These are phyloP conservation scores for Diaporthe citrichinensis DNA, from an alignment of 2,329 filamentous ascomycete species.

Conservation along the genomic window DNA sequence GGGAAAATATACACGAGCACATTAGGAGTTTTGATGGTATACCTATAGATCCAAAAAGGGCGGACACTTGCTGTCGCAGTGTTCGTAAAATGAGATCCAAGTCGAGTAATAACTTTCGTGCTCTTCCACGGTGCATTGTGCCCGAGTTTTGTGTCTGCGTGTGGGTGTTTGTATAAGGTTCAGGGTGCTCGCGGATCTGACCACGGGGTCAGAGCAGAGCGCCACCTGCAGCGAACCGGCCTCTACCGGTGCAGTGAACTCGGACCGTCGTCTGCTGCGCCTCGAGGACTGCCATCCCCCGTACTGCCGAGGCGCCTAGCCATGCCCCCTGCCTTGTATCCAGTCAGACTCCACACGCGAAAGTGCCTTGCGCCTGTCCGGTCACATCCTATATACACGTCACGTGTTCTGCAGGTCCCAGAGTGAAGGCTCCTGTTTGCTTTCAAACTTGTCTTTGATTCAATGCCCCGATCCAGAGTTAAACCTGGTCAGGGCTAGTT, in stretches of 20 bases:
- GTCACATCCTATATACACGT: slow-evolving; percentile 9
- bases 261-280: background rate
- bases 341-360: slow-evolving; percentile 4
- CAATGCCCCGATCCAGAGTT: background rate
- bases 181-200: background rate
- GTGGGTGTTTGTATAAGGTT: background rate
- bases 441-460: slow-evolving; percentile 25
- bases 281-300: background rate
- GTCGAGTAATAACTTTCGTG: background rate
- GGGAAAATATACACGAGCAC: slow-evolving; percentile 22
- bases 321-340: background rate
- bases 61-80: slow-evolving; percentile 23
- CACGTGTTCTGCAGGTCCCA: slow-evolving; percentile 5
- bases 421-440: background rate
- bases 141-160: background rate
- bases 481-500: background rate
- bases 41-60: slow-evolving; percentile 8
- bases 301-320: background rate
- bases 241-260: background rate
- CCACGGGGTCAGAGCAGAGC: background rate
- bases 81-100: background rate
- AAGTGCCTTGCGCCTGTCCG: background rate
- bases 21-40: slow-evolving; percentile 21
- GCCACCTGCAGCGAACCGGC: background rate
- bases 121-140: background rate